Conservation (phyloP, 805 yeast genomes). For the Wickerhamomyces kurtzmanii region DNA sequence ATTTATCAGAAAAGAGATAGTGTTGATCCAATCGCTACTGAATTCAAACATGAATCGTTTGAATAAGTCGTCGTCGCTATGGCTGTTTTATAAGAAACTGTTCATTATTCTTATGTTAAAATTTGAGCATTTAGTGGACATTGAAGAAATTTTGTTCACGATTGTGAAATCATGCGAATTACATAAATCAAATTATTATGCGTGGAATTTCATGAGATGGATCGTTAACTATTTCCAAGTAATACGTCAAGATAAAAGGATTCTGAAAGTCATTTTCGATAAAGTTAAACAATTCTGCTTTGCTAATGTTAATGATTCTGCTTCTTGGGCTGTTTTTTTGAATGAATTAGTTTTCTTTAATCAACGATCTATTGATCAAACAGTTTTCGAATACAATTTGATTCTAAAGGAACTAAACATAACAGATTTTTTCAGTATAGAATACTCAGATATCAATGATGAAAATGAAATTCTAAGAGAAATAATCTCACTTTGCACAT, state of each 20-base stretch:
- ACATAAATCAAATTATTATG: conserved; percentile 27
- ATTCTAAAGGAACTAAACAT: no score
- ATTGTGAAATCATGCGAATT: conserved; percentile 18
- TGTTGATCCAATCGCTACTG: conserved; percentile 14
- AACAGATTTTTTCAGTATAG: no score
- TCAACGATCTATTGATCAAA: no score
- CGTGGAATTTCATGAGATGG: conserved; percentile 28
- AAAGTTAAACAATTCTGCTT: conserved; percentile 17
- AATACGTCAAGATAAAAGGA: conserved; percentile 2
- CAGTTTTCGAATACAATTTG: no score
- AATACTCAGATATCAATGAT: no score
- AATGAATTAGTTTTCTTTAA: no score
- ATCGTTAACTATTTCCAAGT: conserved; percentile 13
- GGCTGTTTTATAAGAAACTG: conserved; percentile 23
- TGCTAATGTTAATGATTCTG: conserved; percentile 17
- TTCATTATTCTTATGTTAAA: no score
- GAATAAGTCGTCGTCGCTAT: conserved; percentile 28
- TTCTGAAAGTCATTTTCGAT: conserved; percentile 2
- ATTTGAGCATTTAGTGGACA: neutral
- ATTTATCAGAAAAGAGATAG: conserved; percentile 11
- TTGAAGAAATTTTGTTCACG: conserved; percentile 7
- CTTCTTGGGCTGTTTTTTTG: no score
- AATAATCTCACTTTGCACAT: no score
- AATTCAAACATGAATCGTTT: conserved; percentile 21
- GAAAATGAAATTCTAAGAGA: no score